Base-by-base conservation (phyloP, 306 rosid species). In the Castanea sativa region DNA sequence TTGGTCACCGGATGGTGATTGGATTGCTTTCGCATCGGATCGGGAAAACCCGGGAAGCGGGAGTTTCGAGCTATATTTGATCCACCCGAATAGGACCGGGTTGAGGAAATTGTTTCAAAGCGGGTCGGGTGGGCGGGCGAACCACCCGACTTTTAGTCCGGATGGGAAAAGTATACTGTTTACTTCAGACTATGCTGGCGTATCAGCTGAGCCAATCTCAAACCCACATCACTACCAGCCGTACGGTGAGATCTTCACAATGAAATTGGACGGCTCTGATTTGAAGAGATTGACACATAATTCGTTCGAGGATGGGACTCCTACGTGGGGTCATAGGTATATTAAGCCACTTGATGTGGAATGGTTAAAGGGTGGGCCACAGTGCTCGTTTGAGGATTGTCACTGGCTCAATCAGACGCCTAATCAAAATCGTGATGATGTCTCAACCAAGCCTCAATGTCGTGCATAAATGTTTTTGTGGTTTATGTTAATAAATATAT, bases 191-290 rank as follows among this genome's bases (percentile, higher is more conserved):
- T 91, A 87, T n/a, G 85, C 89, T 0, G 97, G 88, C 0, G 75
- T 94, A 59, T 92, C 99, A 1, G 97, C 95, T 0, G 97, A 94
- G 82, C 99, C 99, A 18, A 91, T 94, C 41, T 94, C 97, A 0
- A 90, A 88, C 82, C 89, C 97, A 9, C 97, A 94, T 81, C 91
- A 87, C 1, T 91, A 86, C 43, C 97, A 88, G 61, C 97, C 97
- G 0, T 94, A 92, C 18, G 97, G 99, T 45, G 99, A 94, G 80
- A 92, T 94, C 38, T 90, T 86, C 80, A 88, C 82, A 1, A 35
- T 91, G 19, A 76, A 87, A 4, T 77, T 92, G 89, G 95, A 92
- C 77, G 97, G 97, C 58, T 92, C 97, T 7, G 91, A 79, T 56
- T 2, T 92, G 0, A 76, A 19, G 76, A 90, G 99, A 68, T 63